phyloP scores from a whole-genome alignment of 768 basidiomycete species.

The Paxillus involutus region DNA sequence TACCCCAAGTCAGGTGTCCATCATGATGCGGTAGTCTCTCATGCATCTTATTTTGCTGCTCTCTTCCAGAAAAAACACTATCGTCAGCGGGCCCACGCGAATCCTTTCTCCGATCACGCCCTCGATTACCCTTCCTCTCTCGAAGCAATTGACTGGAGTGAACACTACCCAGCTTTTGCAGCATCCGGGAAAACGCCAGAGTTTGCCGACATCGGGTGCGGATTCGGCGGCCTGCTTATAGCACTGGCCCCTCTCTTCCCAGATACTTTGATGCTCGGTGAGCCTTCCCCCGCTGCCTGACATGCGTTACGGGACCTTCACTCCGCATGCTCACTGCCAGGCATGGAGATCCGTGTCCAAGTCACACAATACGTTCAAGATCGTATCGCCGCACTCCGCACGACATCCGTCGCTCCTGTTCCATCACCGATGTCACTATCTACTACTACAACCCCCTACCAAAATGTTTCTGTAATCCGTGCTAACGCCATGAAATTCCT shows the following conservation, averaged over 20 bases:
- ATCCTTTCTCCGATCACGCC: conserved; percentile 85
- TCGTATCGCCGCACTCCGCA: conserved; percentile 89
- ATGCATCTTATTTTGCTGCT: not conserved
- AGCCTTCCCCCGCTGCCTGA: conserved; percentile 21
- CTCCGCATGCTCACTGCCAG: conserved; percentile 37
- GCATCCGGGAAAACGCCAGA: conserved; percentile 68
- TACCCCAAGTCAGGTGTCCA: conserved; percentile 48
- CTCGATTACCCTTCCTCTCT: conserved; percentile 87
- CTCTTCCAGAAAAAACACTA: conserved; percentile 73
- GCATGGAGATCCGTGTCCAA: conserved; percentile 95
- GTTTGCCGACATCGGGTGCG: conserved; percentile 97
- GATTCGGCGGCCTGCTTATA: conserved; percentile 93
- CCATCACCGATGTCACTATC: conserved; percentile 21
- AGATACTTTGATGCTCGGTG: conserved; percentile 91
- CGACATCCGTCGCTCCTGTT: conserved; percentile 40
- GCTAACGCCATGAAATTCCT: conserved; percentile 99
- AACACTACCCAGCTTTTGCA: conserved; percentile 76
- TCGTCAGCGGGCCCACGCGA: conserved; percentile 80
- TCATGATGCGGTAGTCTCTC: not conserved
- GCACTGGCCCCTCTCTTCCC: conserved; percentile 89
- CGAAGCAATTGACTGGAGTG: conserved; percentile 72
- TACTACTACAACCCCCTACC: conserved; percentile 49
- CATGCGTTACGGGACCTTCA: not conserved
- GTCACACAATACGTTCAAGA: conserved; percentile 96
- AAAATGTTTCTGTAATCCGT: conserved; percentile 91